Evolutionary conservation across 2,329 filamentous ascomycete genomes (phyloP).

Genomic region (Nothophoma quercina): DNA sequence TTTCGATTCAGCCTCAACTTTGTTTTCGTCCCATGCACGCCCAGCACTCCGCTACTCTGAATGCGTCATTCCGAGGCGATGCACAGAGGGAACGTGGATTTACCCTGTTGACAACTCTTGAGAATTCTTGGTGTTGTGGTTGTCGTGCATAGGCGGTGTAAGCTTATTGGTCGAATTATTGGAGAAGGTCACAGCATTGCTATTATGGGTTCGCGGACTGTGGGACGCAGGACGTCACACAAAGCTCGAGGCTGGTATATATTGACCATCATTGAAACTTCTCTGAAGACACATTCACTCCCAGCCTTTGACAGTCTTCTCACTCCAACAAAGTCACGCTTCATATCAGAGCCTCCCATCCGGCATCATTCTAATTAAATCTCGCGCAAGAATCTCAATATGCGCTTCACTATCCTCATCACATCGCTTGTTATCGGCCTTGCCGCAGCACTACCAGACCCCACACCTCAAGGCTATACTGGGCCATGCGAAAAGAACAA

Average conservation of each 20-base stretch:
- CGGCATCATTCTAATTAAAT: not conserved
- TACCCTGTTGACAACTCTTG: not conserved
- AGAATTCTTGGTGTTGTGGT: not conserved
- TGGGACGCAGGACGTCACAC: conserved; percentile 14
- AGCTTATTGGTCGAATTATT: conserved; percentile 3
- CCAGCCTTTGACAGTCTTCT: not conserved
- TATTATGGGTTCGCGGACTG: conserved; percentile 1
- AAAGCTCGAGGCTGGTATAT: conserved; percentile 4
- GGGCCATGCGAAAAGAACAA: conserved; percentile 16
- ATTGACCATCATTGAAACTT: not conserved
- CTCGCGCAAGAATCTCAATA: not conserved
- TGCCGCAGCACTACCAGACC: conserved; percentile 22
- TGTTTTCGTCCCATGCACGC: conserved; percentile 16
- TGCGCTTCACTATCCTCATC: conserved; percentile 11
- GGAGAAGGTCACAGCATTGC: conserved; percentile 1
- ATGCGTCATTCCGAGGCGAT: conserved; percentile 15
- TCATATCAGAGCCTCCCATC: too few relatives aligned
- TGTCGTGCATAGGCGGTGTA: not conserved
- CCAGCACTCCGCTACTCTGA: conserved; percentile 13
- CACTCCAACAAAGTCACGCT: not conserved
- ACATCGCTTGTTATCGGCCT: conserved; percentile 7
- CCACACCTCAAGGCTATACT: conserved; percentile 25
- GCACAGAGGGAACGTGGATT: conserved; percentile 4
- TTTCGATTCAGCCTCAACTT: conserved; percentile 17
- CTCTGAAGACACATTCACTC: not conserved